These are phyloP conservation scores for Mycena pura DNA, from an alignment of 768 basidiomycete genomes.

Conservation along the genomic window DNA sequence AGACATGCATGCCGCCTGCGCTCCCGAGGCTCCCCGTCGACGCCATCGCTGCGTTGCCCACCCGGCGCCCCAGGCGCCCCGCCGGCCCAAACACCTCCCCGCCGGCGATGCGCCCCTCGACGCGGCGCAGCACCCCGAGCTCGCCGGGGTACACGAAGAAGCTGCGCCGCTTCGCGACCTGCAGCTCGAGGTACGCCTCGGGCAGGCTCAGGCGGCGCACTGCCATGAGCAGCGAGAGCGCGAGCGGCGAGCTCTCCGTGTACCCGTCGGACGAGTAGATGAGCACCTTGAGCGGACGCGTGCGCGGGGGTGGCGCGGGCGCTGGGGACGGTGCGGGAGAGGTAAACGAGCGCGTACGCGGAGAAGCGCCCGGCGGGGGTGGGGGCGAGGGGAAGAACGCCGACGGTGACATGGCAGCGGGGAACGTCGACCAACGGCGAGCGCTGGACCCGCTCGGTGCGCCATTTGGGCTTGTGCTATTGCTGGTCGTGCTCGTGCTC, in stretches of 20 bases:
- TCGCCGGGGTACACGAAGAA: constrained; percentile 94
- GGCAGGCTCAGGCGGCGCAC: constrained; percentile 70
- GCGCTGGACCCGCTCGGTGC: not conserved
- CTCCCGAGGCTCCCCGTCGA: constrained; percentile 39
- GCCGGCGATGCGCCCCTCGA: constrained; percentile 62
- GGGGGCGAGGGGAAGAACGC: constrained; percentile 23
- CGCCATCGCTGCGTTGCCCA: constrained; percentile 35
- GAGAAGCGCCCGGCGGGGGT: constrained; percentile 4
- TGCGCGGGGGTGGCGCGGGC: constrained; percentile 50
- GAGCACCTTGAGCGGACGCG: constrained; percentile 75
- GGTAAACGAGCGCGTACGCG: constrained; percentile 25
- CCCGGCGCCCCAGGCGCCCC: constrained; percentile 41
- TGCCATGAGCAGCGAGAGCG: constrained; percentile 87
- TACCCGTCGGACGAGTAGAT: constrained; percentile 89
- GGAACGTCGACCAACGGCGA: constrained; percentile 28
- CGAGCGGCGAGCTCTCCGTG: constrained; percentile 91
- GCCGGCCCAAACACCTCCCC: constrained; percentile 36
- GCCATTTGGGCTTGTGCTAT: not conserved
- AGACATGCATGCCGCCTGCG: constrained; percentile 33
- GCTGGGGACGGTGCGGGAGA: constrained; percentile 34
- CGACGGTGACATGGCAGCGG: constrained; percentile 27
- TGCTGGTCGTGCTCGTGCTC: not conserved
- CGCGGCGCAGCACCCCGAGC: constrained; percentile 69
- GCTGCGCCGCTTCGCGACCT: constrained; percentile 76
- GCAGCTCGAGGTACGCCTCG: constrained; percentile 92